Evolutionary conservation across 179 eudicot genomes (phyloP), one percentile per base, ranked within the genome.

Genomic region (Silene noctiflora): DNA sequence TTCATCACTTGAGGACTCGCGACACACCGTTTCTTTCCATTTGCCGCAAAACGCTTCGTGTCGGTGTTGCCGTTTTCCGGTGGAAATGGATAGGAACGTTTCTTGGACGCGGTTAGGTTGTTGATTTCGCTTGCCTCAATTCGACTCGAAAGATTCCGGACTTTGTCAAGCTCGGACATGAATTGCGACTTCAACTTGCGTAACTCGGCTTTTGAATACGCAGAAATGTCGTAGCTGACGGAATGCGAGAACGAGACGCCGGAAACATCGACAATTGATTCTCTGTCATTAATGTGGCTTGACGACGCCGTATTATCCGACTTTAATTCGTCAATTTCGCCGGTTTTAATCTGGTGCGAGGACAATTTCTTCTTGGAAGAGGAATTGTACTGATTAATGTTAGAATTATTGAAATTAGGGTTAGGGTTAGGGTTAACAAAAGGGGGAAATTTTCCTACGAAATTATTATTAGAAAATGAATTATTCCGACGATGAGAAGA

Each of bases 291-390:
- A 56, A 9, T 60, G 24, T 84, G 94, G 20, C 78, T 87, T 71
- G 81, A 87, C 48, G 97, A 88, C 63, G 87, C 76, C 3, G 90
- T 85, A 39, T 88, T 92, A n/a, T 86, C 92, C 0, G 90, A 83
- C 19, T 9, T 29, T 76, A 86, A 9, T 81, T 77, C 1, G 58
- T 79, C 16, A 73, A 72, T 1, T 27, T 1, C 33, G 56, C 76
- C 80, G 0, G 79, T 73, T 19, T 73, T 60, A 35, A 79, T 80
- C 39, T 58, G 66, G 14, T 64, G 79, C 67, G 80, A 48, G 65
- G 81, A 78, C 72, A 81, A 78, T 76, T 80, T 68, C 77, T 85
- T 85, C 8, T 75, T 69, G 0, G 83, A 76, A 58, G 35, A 86
- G 69, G 35, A 6, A 22, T 76, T 35, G 11, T 42, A 4, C 8